Percentiles rank a stretch among this genome's conserved stretches.
Conservation (phyloP, 2,329 filamentous ascomycete species). For the Pseudogymnoascus pannorum region DNA sequence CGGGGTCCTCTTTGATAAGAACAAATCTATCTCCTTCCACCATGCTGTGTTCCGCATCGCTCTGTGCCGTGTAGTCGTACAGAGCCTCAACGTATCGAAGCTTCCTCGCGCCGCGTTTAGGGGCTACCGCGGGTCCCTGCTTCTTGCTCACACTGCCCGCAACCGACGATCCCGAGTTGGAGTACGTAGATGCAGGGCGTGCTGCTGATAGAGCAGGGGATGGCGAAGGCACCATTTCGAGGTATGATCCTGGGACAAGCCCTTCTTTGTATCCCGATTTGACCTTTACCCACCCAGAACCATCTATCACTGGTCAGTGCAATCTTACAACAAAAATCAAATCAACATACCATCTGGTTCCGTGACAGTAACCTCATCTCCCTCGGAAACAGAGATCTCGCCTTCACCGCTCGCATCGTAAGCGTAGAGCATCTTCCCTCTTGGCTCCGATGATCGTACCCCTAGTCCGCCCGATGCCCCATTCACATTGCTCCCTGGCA, state of each 20-base stretch:
- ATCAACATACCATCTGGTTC: conserved; percentile 75
- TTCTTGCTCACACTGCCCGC: conserved; percentile 39
- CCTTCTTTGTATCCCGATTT: conserved; percentile 69
- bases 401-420: conserved; percentile 77
- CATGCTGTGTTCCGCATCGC: conserved; percentile 85
- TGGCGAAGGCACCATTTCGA: conserved; percentile 55
- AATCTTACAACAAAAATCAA: not conserved
- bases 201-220: conserved; percentile 33
- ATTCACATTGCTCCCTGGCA: conserved; percentile 44
- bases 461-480: conserved; percentile 34
- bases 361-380: conserved; percentile 66
- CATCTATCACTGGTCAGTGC: conserved; percentile 52
- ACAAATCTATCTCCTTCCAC: conserved; percentile 85
- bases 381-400: conserved; percentile 74
- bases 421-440: conserved; percentile 80
- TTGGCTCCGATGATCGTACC: conserved; percentile 45
- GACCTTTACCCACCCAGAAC: conserved; percentile 85
- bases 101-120: conserved; percentile 85
- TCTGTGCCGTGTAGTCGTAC: conserved; percentile 85
- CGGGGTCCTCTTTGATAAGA: conserved; percentile 75
- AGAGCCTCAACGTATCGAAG: conserved; percentile 86
- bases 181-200: conserved; percentile 68
- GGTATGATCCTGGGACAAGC: conserved; percentile 78
- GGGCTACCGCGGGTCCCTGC: conserved; percentile 62
- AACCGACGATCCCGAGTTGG: conserved; percentile 66